Conservation (phyloP, 495 filamentous ascomycete species). For the Hypoxylon trugodes region DNA sequence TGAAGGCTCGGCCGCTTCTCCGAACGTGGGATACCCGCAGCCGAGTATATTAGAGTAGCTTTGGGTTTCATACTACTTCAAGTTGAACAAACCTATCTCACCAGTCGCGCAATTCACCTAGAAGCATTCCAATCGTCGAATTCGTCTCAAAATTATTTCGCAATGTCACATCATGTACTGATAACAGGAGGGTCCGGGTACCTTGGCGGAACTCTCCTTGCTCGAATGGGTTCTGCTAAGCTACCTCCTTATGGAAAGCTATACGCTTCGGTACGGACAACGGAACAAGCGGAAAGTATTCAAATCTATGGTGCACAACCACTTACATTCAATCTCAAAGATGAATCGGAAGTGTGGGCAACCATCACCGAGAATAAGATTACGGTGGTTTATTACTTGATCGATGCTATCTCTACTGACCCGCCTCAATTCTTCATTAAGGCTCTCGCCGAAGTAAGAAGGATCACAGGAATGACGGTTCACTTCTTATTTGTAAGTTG, state of each 20-base stretch:
- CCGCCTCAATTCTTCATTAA: conserved; percentile 49
- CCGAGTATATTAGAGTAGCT: too few species aligned
- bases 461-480: conserved; percentile 48
- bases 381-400: conserved; percentile 54
- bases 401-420: conserved; percentile 40
- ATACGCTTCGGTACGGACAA: conserved; percentile 55
- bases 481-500: conserved; percentile 54
- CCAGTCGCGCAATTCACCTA: too few species aligned
- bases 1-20: too few species aligned
- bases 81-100: too few species aligned
- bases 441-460: conserved; percentile 53
- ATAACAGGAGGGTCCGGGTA: conserved; percentile 63
- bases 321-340: conserved; percentile 44
- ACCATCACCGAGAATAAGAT: conserved; percentile 54
- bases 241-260: conserved; percentile 53
- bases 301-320: conserved; percentile 55
- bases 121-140: background rate
- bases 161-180: conserved; percentile 54
- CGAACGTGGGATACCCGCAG: too few species aligned
- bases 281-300: conserved; percentile 53
- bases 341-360: conserved; percentile 39
- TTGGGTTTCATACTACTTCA: too few species aligned
- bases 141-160: background rate
- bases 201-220: conserved; percentile 58
- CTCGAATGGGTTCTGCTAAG: conserved; percentile 44